Evolutionary conservation across 257 asterid genomes (phyloP).

Genomic region (Solanum piurae): DNA sequence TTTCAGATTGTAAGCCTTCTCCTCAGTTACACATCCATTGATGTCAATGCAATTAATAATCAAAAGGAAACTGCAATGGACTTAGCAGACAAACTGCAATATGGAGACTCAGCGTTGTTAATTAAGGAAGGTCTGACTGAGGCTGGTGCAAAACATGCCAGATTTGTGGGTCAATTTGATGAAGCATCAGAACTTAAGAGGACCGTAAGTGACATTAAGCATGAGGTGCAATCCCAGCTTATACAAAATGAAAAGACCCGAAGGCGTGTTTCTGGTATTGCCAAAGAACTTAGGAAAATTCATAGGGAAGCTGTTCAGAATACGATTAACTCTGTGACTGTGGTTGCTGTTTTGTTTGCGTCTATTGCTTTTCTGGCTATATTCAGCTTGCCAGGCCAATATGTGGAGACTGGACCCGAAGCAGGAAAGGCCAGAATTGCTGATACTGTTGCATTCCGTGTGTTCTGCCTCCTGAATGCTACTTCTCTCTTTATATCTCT

Average conservation of each 20-base stretch:
- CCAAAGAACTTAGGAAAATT: conserved; percentile 89
- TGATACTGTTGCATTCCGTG: conserved; percentile 45
- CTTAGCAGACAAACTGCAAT: conserved; percentile 87
- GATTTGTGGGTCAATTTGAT: conserved; percentile 52
- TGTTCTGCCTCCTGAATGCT: conserved; percentile 71
- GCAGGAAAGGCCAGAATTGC: conserved; percentile 50
- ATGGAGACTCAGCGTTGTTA: conserved; percentile 53
- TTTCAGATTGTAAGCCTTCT: conserved; percentile 68
- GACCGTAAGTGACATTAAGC: conserved; percentile 91
- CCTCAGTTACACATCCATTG: conserved; percentile 47
- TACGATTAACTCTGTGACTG: conserved; percentile 82
- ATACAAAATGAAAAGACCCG: conserved; percentile 84
- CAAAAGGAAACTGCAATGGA: conserved; percentile 90
- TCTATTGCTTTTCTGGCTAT: conserved; percentile 87
- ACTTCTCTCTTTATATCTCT: conserved; percentile 87
- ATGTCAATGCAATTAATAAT: conserved; percentile 63
- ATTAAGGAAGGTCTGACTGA: conserved; percentile 61
- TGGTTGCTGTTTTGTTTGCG: conserved; percentile 87
- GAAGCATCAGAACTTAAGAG: conserved; percentile 79
- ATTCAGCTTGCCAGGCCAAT: conserved; percentile 86
- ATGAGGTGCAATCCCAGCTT: conserved; percentile 91
- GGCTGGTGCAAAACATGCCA: conserved; percentile 84
- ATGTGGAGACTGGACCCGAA: conserved; percentile 33
- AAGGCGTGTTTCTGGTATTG: conserved; percentile 84
- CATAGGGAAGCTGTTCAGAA: conserved; percentile 92